Evolutionary conservation across 768 basidiomycete species (phyloP).

Genomic region (Tylopilus sp.): DNA sequence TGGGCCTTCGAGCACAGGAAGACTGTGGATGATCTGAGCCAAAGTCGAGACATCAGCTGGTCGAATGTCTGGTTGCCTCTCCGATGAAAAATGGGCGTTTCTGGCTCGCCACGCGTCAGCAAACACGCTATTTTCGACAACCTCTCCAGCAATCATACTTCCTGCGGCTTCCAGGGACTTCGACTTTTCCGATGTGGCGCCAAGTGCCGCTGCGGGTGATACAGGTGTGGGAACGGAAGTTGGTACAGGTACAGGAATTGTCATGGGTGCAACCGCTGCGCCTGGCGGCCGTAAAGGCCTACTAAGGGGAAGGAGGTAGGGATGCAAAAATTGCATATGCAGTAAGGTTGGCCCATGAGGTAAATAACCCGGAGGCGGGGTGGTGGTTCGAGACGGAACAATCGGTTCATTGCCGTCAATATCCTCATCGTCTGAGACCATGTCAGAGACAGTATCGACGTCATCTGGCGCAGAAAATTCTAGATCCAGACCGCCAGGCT

Average conservation of each 20-base stretch:
- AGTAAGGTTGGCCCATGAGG: conserved; percentile 69
- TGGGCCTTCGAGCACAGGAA: conserved; percentile 38
- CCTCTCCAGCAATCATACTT: conserved; percentile 58
- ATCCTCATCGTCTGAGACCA: conserved; percentile 40
- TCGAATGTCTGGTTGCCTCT: conserved; percentile 45
- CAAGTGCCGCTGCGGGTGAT: conserved; percentile 71
- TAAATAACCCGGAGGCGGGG: conserved; percentile 68
- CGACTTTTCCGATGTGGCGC: conserved; percentile 59
- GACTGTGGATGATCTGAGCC: conserved; percentile 32
- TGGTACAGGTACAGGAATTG: conserved; percentile 37
- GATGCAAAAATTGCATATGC: conserved; percentile 65
- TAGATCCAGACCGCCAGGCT: conserved; percentile 50
- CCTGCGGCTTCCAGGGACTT: conserved; percentile 68
- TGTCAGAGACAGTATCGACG: conserved; percentile 38
- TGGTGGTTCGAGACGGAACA: conserved; percentile 51
- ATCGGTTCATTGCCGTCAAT: conserved; percentile 27
- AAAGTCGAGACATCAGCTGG: conserved; percentile 51
- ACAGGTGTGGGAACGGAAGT: conserved; percentile 79
- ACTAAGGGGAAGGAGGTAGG: conserved; percentile 57
- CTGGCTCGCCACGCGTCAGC: conserved; percentile 59
- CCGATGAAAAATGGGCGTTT: conserved; percentile 20
- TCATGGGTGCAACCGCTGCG: conserved; percentile 44
- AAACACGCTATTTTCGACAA: conserved; percentile 72
- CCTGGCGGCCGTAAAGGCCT: conserved; percentile 59
- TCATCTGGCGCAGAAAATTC: conserved; percentile 31